These are phyloP conservation scores for Sugiyamaella lignohabitans DNA, from an alignment of 805 yeast genomes.

Conservation along the genomic window DNA sequence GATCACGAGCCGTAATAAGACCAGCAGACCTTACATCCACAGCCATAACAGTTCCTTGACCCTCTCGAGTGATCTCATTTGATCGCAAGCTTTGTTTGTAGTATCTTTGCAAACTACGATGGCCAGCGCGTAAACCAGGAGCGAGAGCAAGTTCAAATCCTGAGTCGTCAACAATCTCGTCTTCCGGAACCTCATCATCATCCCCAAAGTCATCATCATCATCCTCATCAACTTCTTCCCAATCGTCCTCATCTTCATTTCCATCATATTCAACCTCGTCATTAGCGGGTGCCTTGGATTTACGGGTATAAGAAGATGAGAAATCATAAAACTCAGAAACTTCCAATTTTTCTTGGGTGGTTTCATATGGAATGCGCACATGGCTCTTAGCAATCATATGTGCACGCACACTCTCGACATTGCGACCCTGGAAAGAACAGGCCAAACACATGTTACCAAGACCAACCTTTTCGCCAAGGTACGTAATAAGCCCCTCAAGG, in stretches of 20 bases:
- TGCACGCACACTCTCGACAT: slow-evolving; percentile 78
- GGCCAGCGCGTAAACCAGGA: slow-evolving; percentile 73
- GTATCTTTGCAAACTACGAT: slow-evolving; percentile 65
- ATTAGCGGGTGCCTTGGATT: slow-evolving; percentile 29
- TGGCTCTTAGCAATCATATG: slow-evolving; percentile 85
- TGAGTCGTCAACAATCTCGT: slow-evolving; percentile 43
- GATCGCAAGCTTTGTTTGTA: slow-evolving; percentile 58
- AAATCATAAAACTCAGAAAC: slow-evolving; percentile 82
- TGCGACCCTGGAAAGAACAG: slow-evolving; percentile 80
- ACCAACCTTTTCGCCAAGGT: slow-evolving; percentile 74
- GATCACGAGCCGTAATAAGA: slow-evolving; percentile 29
- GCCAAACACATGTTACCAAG: slow-evolving; percentile 77
- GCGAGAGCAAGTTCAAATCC: slow-evolving; percentile 70
- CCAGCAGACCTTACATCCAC: slow-evolving; percentile 44
- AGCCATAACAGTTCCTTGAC: slow-evolving; percentile 67
- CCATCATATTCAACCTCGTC: slow-evolving; percentile 34
- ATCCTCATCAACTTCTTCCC: slow-evolving; percentile 32
- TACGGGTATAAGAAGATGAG: slow-evolving; percentile 47
- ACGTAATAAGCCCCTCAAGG: slow-evolving; percentile 62
- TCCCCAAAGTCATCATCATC: slow-evolving; percentile 27
- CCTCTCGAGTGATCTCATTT: slow-evolving; percentile 50
- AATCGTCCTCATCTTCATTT: slow-evolving; percentile 33
- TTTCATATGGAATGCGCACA: slow-evolving; percentile 82
- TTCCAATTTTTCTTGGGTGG: slow-evolving; percentile 66
- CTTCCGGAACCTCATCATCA: slow-evolving; percentile 24